These are phyloP conservation scores for Solanum phureja DNA, from an alignment of 257 asterid genomes.

Conservation along the genomic window DNA sequence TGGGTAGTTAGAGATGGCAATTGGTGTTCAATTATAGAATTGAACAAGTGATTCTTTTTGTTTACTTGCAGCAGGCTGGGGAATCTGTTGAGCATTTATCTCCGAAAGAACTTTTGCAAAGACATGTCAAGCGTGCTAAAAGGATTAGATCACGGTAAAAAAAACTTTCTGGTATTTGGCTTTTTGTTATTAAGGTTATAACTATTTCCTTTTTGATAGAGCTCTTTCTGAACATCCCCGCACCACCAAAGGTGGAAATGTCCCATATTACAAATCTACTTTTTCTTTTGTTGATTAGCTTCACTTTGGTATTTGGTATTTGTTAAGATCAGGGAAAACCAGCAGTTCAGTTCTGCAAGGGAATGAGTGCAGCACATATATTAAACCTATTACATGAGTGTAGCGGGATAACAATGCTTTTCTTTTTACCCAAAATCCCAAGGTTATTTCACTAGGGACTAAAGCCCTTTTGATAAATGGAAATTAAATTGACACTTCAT, in stretches of 20 bases:
- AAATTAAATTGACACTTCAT: not conserved
- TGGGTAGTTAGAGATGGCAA: not conserved
- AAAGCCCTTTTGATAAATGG: not conserved
- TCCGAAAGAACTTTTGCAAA: constrained; percentile 56
- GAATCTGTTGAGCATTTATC: constrained; percentile 54
- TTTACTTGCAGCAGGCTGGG: constrained; percentile 39
- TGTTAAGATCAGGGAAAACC: not conserved
- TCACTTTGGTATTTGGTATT: not conserved
- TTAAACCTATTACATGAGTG: not conserved
- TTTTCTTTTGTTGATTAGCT: not conserved
- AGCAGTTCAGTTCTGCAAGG: not conserved
- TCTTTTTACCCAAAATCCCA: not conserved
- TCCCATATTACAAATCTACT: not conserved
- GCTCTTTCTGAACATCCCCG: not conserved
- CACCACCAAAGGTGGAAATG: not conserved
- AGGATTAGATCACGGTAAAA: constrained; percentile 67
- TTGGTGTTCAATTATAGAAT: not conserved
- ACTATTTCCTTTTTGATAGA: not conserved
- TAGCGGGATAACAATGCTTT: not conserved
- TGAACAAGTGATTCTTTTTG: not conserved
- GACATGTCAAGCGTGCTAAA: constrained; percentile 83
- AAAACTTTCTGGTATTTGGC: not conserved
- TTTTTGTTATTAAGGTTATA: not conserved
- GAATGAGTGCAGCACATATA: not conserved
- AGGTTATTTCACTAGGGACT: not conserved